Evolutionary conservation across 495 filamentous ascomycete species (phyloP).

Genomic region (Podospora comata): DNA sequence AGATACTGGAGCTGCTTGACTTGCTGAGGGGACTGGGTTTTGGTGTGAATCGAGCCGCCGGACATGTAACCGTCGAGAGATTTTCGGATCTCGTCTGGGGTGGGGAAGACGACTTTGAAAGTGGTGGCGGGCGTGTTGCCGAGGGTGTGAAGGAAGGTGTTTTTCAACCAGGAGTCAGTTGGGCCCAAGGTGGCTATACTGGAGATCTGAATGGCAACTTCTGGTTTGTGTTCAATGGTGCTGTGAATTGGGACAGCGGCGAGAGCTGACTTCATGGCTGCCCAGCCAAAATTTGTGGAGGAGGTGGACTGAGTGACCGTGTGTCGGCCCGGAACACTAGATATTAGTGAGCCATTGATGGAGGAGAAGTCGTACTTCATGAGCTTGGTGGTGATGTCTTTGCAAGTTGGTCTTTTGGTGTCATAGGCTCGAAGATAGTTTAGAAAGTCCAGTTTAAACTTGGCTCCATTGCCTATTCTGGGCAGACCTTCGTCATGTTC

Average conservation of each 20-base stretch:
- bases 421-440: conserved; percentile 72
- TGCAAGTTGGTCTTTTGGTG: conserved; percentile 45
- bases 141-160: conserved; percentile 59
- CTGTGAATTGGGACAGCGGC: conserved; percentile 44
- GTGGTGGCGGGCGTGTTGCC: conserved; percentile 12
- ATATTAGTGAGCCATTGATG: conserved; percentile 70
- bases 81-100: conserved; percentile 69
- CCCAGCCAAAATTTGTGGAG: conserved; percentile 70
- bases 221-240: conserved; percentile 35
- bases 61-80: conserved; percentile 76
- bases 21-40: conserved; percentile 64
- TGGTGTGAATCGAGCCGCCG: conserved; percentile 80
- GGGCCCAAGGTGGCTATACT: conserved; percentile 78
- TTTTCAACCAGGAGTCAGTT: conserved; percentile 70
- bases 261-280: conserved; percentile 61
- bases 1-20: conserved; percentile 73
- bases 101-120: conserved; percentile 73
- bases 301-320: conserved; percentile 38
- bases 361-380: conserved; percentile 64
- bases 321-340: conserved; percentile 69
- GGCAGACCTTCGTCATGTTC: neutral
- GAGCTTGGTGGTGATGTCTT: conserved; percentile 54
- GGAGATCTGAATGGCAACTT: conserved; percentile 73
- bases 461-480: conserved; percentile 56
- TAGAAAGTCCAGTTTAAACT: conserved; percentile 75